Conservation (phyloP, 176 grass and related monocot species). For the Poa annua region DNA sequence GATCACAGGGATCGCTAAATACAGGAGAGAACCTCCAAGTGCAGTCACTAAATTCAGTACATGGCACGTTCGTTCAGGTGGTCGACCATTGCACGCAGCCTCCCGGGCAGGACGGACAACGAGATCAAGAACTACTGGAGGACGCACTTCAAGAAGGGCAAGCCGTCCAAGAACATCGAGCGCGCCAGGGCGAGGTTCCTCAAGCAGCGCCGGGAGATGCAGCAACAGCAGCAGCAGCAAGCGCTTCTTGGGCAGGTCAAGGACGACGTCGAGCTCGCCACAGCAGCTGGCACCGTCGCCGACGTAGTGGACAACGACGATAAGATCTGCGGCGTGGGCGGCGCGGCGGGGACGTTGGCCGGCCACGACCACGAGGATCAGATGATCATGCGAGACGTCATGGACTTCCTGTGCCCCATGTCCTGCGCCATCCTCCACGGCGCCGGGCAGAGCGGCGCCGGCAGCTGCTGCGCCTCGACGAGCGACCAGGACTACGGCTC, state of each 20-base stretch:
- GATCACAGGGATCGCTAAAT: neutral
- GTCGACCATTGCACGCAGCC: slow-evolving; percentile 88
- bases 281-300: neutral
- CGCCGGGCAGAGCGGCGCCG: slow-evolving; percentile 12
- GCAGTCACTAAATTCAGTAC: slow-evolving; percentile 8
- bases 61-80: slow-evolving; percentile 48
- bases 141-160: slow-evolving; percentile 91
- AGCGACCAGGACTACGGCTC: slow-evolving; percentile 58
- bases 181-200: slow-evolving; percentile 65
- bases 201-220: slow-evolving; percentile 56
- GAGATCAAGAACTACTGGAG: slow-evolving; percentile 99
- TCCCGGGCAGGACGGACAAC: slow-evolving; percentile 95
- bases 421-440: slow-evolving; percentile 49
- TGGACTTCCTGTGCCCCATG: slow-evolving; percentile 61
- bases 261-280: neutral
- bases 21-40: neutral
- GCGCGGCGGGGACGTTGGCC: slow-evolving; percentile 5
- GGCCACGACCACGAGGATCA: slow-evolving; percentile 18
- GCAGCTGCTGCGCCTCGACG: slow-evolving; percentile 50
- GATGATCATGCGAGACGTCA: slow-evolving; percentile 51
- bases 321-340: neutral
- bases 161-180: slow-evolving; percentile 83
- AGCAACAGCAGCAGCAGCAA: slow-evolving; percentile 42
- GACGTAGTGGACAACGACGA: neutral
- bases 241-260: neutral